phyloP scores from a whole-genome alignment of 2,329 filamentous ascomycete species.

The Didymella sp. region DNA sequence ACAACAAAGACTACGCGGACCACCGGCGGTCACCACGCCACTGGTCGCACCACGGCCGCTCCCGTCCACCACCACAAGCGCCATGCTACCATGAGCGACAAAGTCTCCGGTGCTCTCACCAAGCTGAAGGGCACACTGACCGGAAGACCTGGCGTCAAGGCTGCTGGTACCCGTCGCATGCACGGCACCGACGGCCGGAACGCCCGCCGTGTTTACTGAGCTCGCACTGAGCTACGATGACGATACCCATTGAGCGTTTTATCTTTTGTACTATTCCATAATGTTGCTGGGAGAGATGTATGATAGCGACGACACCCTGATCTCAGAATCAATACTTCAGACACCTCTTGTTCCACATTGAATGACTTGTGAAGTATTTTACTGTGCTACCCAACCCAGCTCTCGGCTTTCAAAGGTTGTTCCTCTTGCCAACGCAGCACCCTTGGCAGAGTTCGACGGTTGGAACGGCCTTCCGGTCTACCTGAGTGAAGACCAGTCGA shows the following conservation, averaged over 20 bases:
- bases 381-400: too few relatives aligned
- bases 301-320: not conserved
- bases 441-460: too few relatives aligned
- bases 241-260: constrained; percentile 12
- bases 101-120: constrained; percentile 77
- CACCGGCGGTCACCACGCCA: constrained; percentile 45
- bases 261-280: constrained; percentile 1
- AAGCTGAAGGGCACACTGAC: constrained; percentile 75
- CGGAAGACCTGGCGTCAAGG: constrained; percentile 74
- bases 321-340: not conserved
- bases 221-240: not conserved
- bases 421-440: too few relatives aligned
- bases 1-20: constrained; percentile 54
- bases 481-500: too few relatives aligned
- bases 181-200: constrained; percentile 75
- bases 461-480: too few relatives aligned
- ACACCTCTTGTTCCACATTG: too few relatives aligned
- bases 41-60: constrained; percentile 33
- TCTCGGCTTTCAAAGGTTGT: not conserved
- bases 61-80: constrained; percentile 68
- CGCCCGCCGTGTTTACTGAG: constrained; percentile 39
- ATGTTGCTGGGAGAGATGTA: not conserved
- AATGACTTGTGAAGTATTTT: too few relatives aligned
- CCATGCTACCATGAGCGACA: constrained; percentile 74
- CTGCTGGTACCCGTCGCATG: constrained; percentile 76